Evolutionary conservation across 805 yeast genomes (phyloP).

Genomic region (Monosporozyma aerobia): DNA sequence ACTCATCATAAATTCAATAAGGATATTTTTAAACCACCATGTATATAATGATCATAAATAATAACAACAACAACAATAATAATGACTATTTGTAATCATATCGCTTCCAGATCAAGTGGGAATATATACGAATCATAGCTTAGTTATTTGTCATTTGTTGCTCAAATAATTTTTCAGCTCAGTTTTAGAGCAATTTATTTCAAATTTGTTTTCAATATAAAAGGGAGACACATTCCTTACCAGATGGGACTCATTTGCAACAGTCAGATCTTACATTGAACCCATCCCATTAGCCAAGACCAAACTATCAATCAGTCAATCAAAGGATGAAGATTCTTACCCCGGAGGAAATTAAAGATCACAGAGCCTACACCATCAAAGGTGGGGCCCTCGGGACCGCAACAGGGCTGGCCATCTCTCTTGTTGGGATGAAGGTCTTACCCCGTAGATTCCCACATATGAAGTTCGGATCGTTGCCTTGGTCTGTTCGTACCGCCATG

Average conservation of each 20-base stretch:
- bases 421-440: slow-evolving; percentile 43
- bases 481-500: slow-evolving; percentile 53
- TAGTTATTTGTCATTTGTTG: too few species aligned
- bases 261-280: not conserved
- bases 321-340: slow-evolving; percentile 55
- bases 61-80: too few species aligned
- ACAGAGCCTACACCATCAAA: slow-evolving; percentile 43
- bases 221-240: too few species aligned
- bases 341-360: slow-evolving; percentile 58
- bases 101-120: too few species aligned
- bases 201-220: too few species aligned
- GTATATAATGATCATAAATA: not conserved
- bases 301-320: not conserved
- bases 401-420: slow-evolving; percentile 49
- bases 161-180: too few species aligned
- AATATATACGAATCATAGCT: too few species aligned
- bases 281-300: not conserved
- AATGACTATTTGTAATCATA: not conserved
- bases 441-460: slow-evolving; percentile 40
- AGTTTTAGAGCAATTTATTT: too few species aligned
- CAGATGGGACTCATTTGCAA: too few species aligned
- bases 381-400: slow-evolving; percentile 58
- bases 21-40: not conserved
- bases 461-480: slow-evolving; percentile 36
- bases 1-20: not conserved